phyloP scores from a whole-genome alignment of 768 basidiomycete genomes.

The Mycena latifolia region DNA sequence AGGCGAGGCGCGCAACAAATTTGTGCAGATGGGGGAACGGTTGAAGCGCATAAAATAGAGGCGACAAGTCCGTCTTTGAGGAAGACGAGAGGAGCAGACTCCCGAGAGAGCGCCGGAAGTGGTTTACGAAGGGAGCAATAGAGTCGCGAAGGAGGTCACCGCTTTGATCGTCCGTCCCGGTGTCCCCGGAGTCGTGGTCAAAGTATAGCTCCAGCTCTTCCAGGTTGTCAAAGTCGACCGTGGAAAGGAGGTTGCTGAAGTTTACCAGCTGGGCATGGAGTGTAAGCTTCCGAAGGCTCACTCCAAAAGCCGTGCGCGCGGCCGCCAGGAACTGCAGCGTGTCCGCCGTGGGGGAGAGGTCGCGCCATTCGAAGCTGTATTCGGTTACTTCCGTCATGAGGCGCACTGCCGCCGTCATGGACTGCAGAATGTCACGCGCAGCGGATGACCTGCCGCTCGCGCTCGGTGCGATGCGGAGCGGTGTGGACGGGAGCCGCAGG shows the following conservation, averaged over 20 bases:
- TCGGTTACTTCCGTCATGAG: slow-evolving; percentile 49
- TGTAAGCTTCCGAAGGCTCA: slow-evolving; percentile 48
- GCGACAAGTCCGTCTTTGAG: slow-evolving; percentile 46
- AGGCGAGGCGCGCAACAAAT: slow-evolving; percentile 16
- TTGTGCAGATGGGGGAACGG: slow-evolving; percentile 36
- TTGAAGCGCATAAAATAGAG: slow-evolving; percentile 47
- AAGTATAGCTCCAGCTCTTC: slow-evolving; percentile 51
- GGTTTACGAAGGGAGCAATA: slow-evolving; percentile 49
- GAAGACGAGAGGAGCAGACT: slow-evolving; percentile 50
- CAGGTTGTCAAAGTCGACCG: slow-evolving; percentile 47
- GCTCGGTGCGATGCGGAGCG: slow-evolving; percentile 15
- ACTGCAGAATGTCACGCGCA: slow-evolving; percentile 41
- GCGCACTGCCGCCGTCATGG: slow-evolving; percentile 48
- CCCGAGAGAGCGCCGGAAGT: slow-evolving; percentile 41
- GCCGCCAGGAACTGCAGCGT: slow-evolving; percentile 46
- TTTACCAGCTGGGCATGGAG: slow-evolving; percentile 45
- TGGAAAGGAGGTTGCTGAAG: slow-evolving; percentile 34
- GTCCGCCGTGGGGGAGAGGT: slow-evolving; percentile 47
- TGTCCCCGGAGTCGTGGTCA: slow-evolving; percentile 40
- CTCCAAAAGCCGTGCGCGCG: slow-evolving; percentile 42
- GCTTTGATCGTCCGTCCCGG: slow-evolving; percentile 2
- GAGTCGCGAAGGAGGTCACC: slow-evolving; percentile 37
- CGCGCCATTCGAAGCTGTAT: slow-evolving; percentile 53
- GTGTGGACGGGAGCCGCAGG: slow-evolving; percentile 11
- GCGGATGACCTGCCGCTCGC: slow-evolving; percentile 15